phyloP scores from a whole-genome alignment of 108 stramenopile species.

The Chaetoceros muelleri region DNA sequence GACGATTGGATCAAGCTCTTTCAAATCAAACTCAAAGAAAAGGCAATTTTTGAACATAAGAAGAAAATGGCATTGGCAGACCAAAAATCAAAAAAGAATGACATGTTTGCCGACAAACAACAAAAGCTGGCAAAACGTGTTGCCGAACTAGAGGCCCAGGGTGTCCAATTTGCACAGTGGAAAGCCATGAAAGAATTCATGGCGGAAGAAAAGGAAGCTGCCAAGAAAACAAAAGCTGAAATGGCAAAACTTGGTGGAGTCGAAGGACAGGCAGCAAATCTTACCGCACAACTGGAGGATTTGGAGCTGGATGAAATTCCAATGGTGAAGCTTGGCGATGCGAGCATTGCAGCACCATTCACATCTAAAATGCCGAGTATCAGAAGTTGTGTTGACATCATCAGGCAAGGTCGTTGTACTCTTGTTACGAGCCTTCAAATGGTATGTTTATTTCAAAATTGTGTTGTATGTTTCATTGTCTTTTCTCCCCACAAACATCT shows the following conservation, averaged over 20 bases:
- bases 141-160: slow-evolving; percentile 67
- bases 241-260: slow-evolving; percentile 38
- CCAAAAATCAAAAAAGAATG: slow-evolving; percentile 35
- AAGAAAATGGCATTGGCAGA: slow-evolving; percentile 47
- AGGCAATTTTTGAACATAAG: slow-evolving; percentile 46
- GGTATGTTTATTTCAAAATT: slow-evolving; percentile 22
- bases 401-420: slow-evolving; percentile 90
- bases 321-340: slow-evolving; percentile 94
- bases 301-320: slow-evolving; percentile 72
- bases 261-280: slow-evolving; percentile 51
- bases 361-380: slow-evolving; percentile 96
- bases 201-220: slow-evolving; percentile 52
- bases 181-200: slow-evolving; percentile 81
- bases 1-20: slow-evolving; percentile 74
- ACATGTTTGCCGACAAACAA: slow-evolving; percentile 53
- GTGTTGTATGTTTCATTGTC: background rate
- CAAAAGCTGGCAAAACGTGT: slow-evolving; percentile 41
- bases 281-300: slow-evolving; percentile 71
- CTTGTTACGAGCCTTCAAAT: slow-evolving; percentile 85
- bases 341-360: slow-evolving; percentile 94
- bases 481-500: slow-evolving; percentile 4
- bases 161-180: slow-evolving; percentile 70
- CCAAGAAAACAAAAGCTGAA: slow-evolving; percentile 41
- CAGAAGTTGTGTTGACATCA: slow-evolving; percentile 90
- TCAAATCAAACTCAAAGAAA: slow-evolving; percentile 66